A percentile compares a stretch with the other conserved stretches of the same genome.
These are phyloP conservation scores for Populus pruinosa DNA, from an alignment of 345 rosid genomes.

Conservation along the genomic window DNA sequence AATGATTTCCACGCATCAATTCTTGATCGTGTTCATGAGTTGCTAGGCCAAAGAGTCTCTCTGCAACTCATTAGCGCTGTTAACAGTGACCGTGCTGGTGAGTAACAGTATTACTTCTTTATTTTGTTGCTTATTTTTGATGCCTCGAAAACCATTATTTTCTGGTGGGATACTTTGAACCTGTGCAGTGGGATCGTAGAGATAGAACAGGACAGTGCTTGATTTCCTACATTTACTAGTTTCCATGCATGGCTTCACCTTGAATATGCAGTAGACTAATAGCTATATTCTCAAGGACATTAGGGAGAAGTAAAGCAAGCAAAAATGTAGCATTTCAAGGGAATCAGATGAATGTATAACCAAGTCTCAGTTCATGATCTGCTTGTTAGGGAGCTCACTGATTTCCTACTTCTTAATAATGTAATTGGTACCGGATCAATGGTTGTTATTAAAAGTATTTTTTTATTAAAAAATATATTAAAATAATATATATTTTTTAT, in stretches of 20 bases:
- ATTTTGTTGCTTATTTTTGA: background rate
- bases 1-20: conserved; percentile 65
- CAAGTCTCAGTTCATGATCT: background rate
- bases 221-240: background rate
- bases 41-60: conserved; percentile 55
- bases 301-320: background rate
- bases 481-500: too few relatives aligned
- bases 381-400: too few relatives aligned
- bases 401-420: too few relatives aligned
- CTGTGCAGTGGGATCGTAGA: background rate
- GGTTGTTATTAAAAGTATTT: too few relatives aligned
- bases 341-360: background rate
- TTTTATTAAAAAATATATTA: too few relatives aligned
- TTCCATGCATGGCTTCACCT: background rate
- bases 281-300: too few relatives aligned
- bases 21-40: conserved; percentile 60
- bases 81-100: conserved; percentile 41
- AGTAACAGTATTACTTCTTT: background rate
- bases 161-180: background rate
- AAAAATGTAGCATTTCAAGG: background rate
- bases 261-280: too few relatives aligned
- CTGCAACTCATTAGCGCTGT: conserved; percentile 74
- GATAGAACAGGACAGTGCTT: too few relatives aligned
- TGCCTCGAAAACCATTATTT: background rate
- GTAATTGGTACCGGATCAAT: background rate